Conservation (phyloP, 805 yeast genomes). For the Yarrowia hollandica region DNA sequence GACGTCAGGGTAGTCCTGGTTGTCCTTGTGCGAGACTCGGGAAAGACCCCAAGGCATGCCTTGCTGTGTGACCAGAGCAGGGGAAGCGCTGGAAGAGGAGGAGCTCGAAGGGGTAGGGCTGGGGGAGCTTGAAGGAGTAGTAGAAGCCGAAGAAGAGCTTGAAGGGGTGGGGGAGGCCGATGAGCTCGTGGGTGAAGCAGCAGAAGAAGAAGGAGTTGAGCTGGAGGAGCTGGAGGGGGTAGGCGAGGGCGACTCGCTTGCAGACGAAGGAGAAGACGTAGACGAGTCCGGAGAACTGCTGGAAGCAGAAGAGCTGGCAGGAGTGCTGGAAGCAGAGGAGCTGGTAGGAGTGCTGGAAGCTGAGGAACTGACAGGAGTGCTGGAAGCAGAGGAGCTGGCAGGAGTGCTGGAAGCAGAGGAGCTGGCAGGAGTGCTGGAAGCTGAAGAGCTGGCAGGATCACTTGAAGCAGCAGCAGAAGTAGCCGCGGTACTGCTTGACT, state of each 20-base stretch:
- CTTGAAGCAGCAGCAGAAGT: background rate
- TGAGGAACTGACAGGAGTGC: background rate
- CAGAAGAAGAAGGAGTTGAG: background rate
- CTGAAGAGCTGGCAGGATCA: background rate
- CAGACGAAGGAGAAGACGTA: slow-evolving; percentile 55
- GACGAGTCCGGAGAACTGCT: no score
- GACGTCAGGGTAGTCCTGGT: background rate
- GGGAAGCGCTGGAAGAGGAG: background rate
- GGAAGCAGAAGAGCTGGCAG: background rate
- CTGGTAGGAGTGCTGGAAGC: background rate
- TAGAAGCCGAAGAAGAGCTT: background rate
- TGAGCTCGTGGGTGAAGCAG: background rate
- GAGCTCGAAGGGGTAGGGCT: background rate
- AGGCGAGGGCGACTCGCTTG: slow-evolving; percentile 47
- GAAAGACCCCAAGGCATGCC: slow-evolving; percentile 73
- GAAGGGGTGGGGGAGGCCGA: background rate
- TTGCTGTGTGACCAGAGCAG: background rate
- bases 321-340: background rate
- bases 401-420: background rate
- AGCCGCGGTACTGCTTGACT: no score
- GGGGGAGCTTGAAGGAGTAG: background rate
- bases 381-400: background rate
- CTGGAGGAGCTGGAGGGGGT: background rate
- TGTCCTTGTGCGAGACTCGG: slow-evolving; percentile 56
- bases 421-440: background rate